Evolutionary conservation across 176 grass and related monocot species (phyloP), one percentile per base, ranked within the genome.

Genomic region (Musa beccarii): DNA sequence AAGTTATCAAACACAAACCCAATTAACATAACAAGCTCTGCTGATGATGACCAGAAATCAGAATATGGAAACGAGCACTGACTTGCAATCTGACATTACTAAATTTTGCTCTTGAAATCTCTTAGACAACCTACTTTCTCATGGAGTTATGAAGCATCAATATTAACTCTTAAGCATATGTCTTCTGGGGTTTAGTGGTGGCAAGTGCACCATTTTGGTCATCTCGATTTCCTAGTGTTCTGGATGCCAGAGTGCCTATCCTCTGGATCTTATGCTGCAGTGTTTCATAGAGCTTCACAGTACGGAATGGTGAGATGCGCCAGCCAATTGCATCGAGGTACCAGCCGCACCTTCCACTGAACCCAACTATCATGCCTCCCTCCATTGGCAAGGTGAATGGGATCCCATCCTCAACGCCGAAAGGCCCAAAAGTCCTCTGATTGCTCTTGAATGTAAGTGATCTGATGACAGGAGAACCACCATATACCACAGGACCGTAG

Each of bases 271-370:
- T 79, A 24, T 25, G 15, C 4, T 59, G 77, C 66, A 79, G 10
- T 0, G 53, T 70, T 5, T 79, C 78, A 21, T 77, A 19, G 50
- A 81, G 51, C 54, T 69, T 84, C 73, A 54, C 23, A 1, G 20
- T n/a, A 1, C 65, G 82, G 17, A 79, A 63, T 49, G 82, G 75
- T 11, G 86, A 74, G 3, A 85, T 43, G 57, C 72, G 17, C 43
- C 79, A 81, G 43, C 83, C 80, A 34, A 89, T 52, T 17, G 83
- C 76, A 75, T 89, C 83, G 55, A 89, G 61, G 79, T 84, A 76
- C 87, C 79, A 89, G 11, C 83, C 68, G 43, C 80, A 72, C 71
- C 80, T n/a, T 2, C 79, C 83, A 10, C 28, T 62, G 76, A 89
- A 89, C 10, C 87, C 87, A 34, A 89, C 80, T 17, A 82, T 81